Evolutionary conservation across 2,329 filamentous ascomycete genomes (phyloP), one percentile per base, ranked within the genome.

Genomic region (Xylaria sp.): DNA sequence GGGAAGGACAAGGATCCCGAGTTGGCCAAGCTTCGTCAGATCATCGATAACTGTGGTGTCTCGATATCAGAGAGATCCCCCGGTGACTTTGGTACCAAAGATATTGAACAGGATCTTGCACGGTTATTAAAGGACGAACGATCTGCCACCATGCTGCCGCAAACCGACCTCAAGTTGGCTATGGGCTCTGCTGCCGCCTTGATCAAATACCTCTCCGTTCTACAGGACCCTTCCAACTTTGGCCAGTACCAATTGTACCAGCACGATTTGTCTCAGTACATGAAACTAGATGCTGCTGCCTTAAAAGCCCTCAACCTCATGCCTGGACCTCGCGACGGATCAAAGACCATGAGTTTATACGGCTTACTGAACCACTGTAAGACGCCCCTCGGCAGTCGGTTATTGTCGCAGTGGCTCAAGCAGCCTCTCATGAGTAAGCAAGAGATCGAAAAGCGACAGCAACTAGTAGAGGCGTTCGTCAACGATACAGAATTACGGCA

Each of bases 171-270:
- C 57, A 97, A 96, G 76, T 80, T 97, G 51, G 94, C 94, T 2
- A 97, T 99, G 92, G 92, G 92, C 11, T 91, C 94, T 35, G 92
- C 94, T 0, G 89, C 94, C 4, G 91, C 93, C 6, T 77, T 99
- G 67, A 96, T 99, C 78, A 96, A 93, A 73, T 99, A 99, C 68
- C 83, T 99, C 2, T 89, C 89, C 42, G 87, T 95, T 42, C 83
- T 99, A 75, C 90, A 94, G 35, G 94, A 99, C 72, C 79, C 90
- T 1, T 91, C 90, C 58, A 99, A 99, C 75, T 97, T 97, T 73
- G 94, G 95, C 2, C 93, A 99, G 71, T 99, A 95, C 71, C 91
- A 93, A 73, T 83, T 99, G 13, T 99, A 97, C 71, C 94, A 99
- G 75, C 94, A 99, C 74, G 94, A 99, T 71, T 78, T 99, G 50